These are phyloP conservation scores for Alternaria gaisen DNA, from an alignment of 2,329 filamentous ascomycete genomes.

Conservation along the genomic window DNA sequence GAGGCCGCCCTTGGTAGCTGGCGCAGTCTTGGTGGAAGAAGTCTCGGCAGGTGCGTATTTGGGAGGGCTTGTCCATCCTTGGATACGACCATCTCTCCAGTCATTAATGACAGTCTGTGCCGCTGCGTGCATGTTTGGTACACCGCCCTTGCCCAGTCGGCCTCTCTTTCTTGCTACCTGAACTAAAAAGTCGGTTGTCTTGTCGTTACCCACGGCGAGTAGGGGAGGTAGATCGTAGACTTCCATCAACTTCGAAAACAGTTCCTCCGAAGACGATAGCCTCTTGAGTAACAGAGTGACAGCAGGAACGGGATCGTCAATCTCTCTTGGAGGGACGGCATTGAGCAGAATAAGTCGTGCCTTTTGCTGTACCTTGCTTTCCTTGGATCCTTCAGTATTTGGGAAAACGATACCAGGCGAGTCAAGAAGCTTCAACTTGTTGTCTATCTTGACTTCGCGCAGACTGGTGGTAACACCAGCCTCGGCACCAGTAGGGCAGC, in stretches of 20 bases:
- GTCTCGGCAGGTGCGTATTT: slow-evolving; percentile 65
- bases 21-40: slow-evolving; percentile 51
- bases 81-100: slow-evolving; percentile 93
- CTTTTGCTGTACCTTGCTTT: slow-evolving; percentile 72
- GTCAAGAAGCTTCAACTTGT: slow-evolving; percentile 91
- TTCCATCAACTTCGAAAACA: slow-evolving; percentile 80
- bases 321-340: slow-evolving; percentile 91
- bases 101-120: slow-evolving; percentile 96
- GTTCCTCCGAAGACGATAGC: slow-evolving; percentile 74
- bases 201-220: slow-evolving; percentile 72
- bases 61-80: slow-evolving; percentile 87
- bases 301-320: slow-evolving; percentile 89
- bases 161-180: slow-evolving; percentile 95
- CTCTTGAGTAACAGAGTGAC: slow-evolving; percentile 85
- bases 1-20: slow-evolving; percentile 41
- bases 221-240: slow-evolving; percentile 87
- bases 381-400: slow-evolving; percentile 61
- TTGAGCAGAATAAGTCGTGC: slow-evolving; percentile 89
- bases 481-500: slow-evolving; percentile 89
- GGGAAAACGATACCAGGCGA: slow-evolving; percentile 96
- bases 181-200: slow-evolving; percentile 88
- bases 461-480: slow-evolving; percentile 91
- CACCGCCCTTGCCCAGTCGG: slow-evolving; percentile 83
- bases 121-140: slow-evolving; percentile 87
- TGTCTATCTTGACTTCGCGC: slow-evolving; percentile 91